phyloP scores from a whole-genome alignment of 1,284 basidiomycete species.

The Ustilago lituana region DNA sequence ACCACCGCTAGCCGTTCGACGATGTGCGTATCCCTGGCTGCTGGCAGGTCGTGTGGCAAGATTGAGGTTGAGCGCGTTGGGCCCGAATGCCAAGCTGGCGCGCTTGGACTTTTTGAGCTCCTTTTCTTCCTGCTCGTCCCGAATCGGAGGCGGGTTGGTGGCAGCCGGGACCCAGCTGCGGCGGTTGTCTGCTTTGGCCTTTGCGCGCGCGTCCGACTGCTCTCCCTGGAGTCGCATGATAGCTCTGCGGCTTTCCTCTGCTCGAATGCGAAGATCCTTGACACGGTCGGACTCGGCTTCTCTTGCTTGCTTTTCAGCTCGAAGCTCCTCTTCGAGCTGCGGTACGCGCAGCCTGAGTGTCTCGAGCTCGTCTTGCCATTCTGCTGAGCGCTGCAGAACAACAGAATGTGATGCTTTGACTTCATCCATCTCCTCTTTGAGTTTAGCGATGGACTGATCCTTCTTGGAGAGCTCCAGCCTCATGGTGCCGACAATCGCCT shows the following conservation, averaged over 20 bases:
- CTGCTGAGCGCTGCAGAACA: constrained; percentile 48
- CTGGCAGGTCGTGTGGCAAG: constrained; percentile 10
- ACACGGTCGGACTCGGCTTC: constrained; percentile 59
- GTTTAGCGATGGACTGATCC: constrained; percentile 28
- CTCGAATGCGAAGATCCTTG: constrained; percentile 60
- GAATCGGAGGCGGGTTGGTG: constrained; percentile 14
- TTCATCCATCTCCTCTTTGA: constrained; percentile 44
- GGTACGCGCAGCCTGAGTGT: constrained; percentile 34
- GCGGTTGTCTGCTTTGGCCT: constrained; percentile 50
- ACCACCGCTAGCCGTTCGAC: constrained; percentile 46
- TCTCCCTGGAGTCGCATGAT: constrained; percentile 62
- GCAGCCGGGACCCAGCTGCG: constrained; percentile 45
- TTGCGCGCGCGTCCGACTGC: constrained; percentile 49
- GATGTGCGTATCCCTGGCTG: constrained; percentile 26
- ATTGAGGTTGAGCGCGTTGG: constrained; percentile 45
- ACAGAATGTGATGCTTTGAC: constrained; percentile 53
- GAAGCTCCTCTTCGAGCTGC: constrained; percentile 29
- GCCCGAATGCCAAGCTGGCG: constrained; percentile 55
- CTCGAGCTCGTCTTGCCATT: constrained; percentile 60
- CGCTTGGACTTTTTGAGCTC: constrained; percentile 54
- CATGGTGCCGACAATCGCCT: constrained; percentile 53
- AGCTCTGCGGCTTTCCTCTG: constrained; percentile 59
- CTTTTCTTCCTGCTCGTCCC: constrained; percentile 50
- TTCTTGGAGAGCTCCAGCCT: constrained; percentile 43
- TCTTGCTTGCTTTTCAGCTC: constrained; percentile 35